Evolutionary conservation across 306 rosid genomes (phyloP).

Genomic region (Vicia villosa): DNA sequence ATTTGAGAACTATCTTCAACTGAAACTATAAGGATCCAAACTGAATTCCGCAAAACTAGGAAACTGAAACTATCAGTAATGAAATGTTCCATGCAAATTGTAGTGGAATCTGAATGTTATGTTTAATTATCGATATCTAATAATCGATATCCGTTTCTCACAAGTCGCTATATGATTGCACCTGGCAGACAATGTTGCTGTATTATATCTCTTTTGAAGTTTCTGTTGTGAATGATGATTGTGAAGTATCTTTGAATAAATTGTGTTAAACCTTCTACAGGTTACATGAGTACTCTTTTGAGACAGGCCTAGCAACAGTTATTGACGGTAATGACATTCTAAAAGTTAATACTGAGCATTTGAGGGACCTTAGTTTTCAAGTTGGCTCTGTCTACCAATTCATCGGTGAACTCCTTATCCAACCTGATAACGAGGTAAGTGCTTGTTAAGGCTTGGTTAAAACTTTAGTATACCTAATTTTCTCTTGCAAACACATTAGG

Average conservation of each 20-base stretch:
- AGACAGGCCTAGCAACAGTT: constrained; percentile 45
- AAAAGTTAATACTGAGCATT: constrained; percentile 58
- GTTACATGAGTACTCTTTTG: too few relatives aligned
- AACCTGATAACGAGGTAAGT: constrained; percentile 64
- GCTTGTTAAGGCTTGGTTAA: constrained; percentile 12
- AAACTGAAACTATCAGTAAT: constrained; percentile 16
- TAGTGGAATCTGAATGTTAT: constrained; percentile 17
- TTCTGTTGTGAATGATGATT: too few relatives aligned
- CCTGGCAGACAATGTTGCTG: too few relatives aligned
- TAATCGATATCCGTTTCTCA: too few relatives aligned
- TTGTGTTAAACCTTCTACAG: too few relatives aligned
- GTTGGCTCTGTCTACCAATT: constrained; percentile 80
- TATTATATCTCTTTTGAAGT: too few relatives aligned
- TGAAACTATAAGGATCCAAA: constrained; percentile 5
- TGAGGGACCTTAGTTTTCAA: constrained; percentile 62
- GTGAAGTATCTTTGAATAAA: too few relatives aligned
- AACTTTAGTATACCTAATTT: neutral
- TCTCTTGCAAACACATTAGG: constrained; percentile 19
- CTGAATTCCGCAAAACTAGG: constrained; percentile 14
- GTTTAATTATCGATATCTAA: neutral
- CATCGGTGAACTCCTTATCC: constrained; percentile 78
- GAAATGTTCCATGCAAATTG: constrained; percentile 29
- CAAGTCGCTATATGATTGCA: too few relatives aligned
- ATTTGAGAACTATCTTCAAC: constrained; percentile 25
- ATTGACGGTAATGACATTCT: constrained; percentile 56